phyloP scores from a whole-genome alignment of 495 filamentous ascomycete species.

The Aspergillus haitiensis region DNA sequence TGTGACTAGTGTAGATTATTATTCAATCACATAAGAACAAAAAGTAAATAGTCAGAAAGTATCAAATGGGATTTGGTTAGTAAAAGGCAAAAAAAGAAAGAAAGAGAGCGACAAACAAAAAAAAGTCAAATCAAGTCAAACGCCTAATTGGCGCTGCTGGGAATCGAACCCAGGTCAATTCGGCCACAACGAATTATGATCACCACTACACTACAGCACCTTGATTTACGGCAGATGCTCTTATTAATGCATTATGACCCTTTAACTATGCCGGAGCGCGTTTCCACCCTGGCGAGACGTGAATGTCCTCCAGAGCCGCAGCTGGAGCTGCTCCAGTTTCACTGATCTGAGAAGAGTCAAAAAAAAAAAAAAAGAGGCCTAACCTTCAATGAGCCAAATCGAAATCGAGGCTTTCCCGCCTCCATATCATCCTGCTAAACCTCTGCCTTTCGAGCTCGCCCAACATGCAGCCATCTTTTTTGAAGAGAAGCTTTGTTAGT shows the following conservation, averaged over 20 bases:
- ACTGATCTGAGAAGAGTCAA: conserved; percentile 15
- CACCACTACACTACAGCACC: conserved; percentile 35
- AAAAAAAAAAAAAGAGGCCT: too few relatives aligned
- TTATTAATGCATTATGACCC: neutral
- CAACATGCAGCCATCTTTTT: conserved; percentile 70
- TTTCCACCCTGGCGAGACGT: too few relatives aligned
- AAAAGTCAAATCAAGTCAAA: conserved; percentile 16
- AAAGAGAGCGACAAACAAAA: conserved; percentile 1
- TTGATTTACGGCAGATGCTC: conserved; percentile 9
- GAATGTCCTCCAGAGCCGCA: too few relatives aligned
- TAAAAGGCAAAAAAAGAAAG: conserved; percentile 1
- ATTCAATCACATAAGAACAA: neutral
- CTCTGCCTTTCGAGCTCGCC: conserved; percentile 61
- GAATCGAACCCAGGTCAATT: conserved; percentile 48
- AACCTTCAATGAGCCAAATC: conserved; percentile 23
- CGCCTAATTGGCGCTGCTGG: conserved; percentile 36
- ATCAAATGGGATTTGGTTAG: too few relatives aligned
- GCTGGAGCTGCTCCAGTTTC: conserved; percentile 3
- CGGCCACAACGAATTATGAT: conserved; percentile 36
- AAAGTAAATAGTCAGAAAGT: too few relatives aligned
- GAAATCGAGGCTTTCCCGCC: conserved; percentile 22
- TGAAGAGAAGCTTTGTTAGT: conserved; percentile 70
- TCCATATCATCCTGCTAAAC: conserved; percentile 52
- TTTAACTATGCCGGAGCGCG: too few relatives aligned
- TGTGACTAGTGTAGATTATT: neutral